Conservation (phyloP, 2,329 filamentous ascomycete species). For the Talaromyces rugulosus region DNA sequence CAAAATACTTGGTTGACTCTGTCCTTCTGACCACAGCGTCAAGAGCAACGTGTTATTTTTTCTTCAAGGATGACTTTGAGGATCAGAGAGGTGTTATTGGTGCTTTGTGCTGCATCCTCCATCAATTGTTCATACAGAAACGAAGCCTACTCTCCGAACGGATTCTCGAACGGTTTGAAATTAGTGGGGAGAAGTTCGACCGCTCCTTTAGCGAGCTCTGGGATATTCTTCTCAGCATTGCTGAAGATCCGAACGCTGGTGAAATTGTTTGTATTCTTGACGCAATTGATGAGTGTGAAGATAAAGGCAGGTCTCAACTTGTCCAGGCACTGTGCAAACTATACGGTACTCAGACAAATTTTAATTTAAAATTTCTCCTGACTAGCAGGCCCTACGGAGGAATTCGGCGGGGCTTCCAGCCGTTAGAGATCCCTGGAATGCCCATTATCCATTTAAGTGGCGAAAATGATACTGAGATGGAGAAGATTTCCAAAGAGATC, state of each 20-base stretch:
- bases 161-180: not conserved
- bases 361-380: slow-evolving; percentile 30
- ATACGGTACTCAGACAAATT: not conserved
- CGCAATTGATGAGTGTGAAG: slow-evolving; percentile 36
- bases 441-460: slow-evolving; percentile 7
- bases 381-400: slow-evolving; percentile 16
- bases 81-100: slow-evolving; percentile 25
- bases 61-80: slow-evolving; percentile 41
- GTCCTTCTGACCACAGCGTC: slow-evolving; percentile 16
- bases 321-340: no score
- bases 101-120: slow-evolving; percentile 34
- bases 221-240: slow-evolving; percentile 21
- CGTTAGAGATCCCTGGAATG: not conserved
- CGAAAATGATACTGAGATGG: not conserved
- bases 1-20: slow-evolving; percentile 30
- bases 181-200: slow-evolving; percentile 11
- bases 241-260: slow-evolving; percentile 8
- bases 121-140: slow-evolving; percentile 33
- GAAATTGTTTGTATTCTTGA: slow-evolving; percentile 34
- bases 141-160: not conserved
- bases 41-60: slow-evolving; percentile 38
- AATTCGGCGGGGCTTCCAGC: slow-evolving; percentile 8
- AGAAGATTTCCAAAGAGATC: slow-evolving; percentile 1
- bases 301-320: slow-evolving; percentile 6
- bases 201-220: slow-evolving; percentile 26